Evolutionary conservation across 148 eudicot species (phyloP), one percentile per base, ranked within the genome.

Genomic region (Spergularia marina): DNA sequence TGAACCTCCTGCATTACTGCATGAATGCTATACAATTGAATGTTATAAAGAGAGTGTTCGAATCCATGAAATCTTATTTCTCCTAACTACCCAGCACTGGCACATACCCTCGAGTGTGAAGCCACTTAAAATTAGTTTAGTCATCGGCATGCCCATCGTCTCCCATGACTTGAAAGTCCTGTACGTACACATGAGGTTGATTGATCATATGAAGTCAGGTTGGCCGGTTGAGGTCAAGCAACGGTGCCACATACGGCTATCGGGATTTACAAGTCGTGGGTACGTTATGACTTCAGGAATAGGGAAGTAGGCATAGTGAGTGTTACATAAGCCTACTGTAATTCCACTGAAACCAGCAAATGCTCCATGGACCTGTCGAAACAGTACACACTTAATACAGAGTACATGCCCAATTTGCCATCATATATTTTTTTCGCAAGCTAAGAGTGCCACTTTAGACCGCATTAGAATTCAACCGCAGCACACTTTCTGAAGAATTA

Each of bases 211-310:
- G 81, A 94, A 96, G 78, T 96, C 99, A 0, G 99, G 99, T 69
- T 96, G 99, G 72, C 99, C 98, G n/a, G 99, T 96, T 77, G 99
- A 88, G 9, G 98, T 96, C 85, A 96, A 88, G 89, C 99, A 96
- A 87, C 98, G 98, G 80, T 96, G 99, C 99, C 99, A 96, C 99
- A 96, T 96, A 20, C 99, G 98, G 79, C 99, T 96, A 76, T 96
- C 92, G 12, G 93, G 97, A 84, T 96, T 98, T 0, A 96, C 88
- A n/a, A 81, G 78, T 71, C 84, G 85, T n/a, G 97, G 91, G 80
- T 92, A 84, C 52, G 86, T 84, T 41, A 96, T 96, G 76, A 96
- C 99, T 84, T 91, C 99, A 4, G 98, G 94, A 77, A 96, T 96
- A 5, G 99, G 99, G 62, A 96, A 90, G 84, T 96, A 96, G 62